Evolutionary conservation across 2,329 filamentous ascomycete species (phyloP), one percentile per base, ranked within the genome.

Genomic region (Exserohilum rostratum): DNA sequence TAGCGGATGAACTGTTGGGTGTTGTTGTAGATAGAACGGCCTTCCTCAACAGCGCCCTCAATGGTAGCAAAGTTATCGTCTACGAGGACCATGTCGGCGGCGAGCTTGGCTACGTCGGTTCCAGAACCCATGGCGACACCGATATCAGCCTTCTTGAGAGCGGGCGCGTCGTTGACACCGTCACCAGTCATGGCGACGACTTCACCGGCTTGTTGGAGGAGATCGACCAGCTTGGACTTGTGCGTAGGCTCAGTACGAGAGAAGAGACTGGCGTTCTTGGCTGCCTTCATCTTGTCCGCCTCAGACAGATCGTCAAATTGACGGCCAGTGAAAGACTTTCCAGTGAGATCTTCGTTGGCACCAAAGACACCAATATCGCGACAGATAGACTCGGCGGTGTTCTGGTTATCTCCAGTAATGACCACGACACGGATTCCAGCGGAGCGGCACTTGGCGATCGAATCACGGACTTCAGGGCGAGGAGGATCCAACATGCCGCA

Each of bases 31-130:
- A 99, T 99, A 61, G 93, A 93, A 60, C 95, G 90, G 49, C 95
- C 95, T 79, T 99, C 95, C 76, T 99, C 95, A 61, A 99, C 93
- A 45, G 95, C 95, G 51, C 91, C 83, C 75, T 96, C 91, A 65
- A 99, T 99, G 3, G 95, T 99, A 58, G 95, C 95, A 76, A 99
- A 99, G 82, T 99, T 99, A 79, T 97, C 92, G 78, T 99, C 96
- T 22, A 93, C 91, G 46, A 99, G 88, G 46, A 99, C 93, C 95
- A 99, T 99, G 75, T 99, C 95, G 54, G 96, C 91, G 27, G 95
- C 95, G 63, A 99, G 82, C 80, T 96, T 97, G 55, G 95, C 91
- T 27, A 99, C 95, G 74, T 99, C 95, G 22, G 95, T 99, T 72
- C 95, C 95, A 52, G 91, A 95, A 46, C 95, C 96, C 95, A 99